Base-by-base conservation (phyloP, 2,329 filamentous ascomycete species). In the Cordyceps cateniannulata region DNA sequence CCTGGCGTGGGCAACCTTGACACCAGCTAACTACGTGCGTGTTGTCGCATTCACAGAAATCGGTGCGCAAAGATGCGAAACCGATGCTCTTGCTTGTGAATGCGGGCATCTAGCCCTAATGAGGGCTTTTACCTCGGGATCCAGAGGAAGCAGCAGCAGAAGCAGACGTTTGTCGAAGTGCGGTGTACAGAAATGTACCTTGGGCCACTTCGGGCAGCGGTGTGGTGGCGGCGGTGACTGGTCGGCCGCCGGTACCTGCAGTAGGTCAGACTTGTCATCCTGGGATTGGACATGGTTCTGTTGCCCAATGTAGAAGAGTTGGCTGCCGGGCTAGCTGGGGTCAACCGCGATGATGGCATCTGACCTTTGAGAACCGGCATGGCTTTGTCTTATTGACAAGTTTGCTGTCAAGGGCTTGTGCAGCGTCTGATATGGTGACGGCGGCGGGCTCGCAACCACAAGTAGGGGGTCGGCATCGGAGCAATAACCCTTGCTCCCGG, bases 181-280 rank as follows among this genome's bases (percentile, higher is more conserved):
- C 55, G 55, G 55, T 58, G 44, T 49, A 47, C 45, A 22, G 14
- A 14, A 2, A 58, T 57, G 55, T 58, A 50, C 55, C 18, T 58
- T 50, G 29, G 55, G 55, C 45, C 55, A 49, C 44, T 24, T 32
- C 35, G 27, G 45, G 55, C 55, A 47, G 56, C 56, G 35, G 56
- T 59, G 47, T 51, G 38, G 56, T 59, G 56, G 56, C 47, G n/a
- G 56, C 56, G 56, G 56, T 59, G 56, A 58, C 56, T 40, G 32
- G 47, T 25, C 38, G 51, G 22, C 18, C 32, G 29, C 29, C 20
- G 45, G 56, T 59, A 59, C 56, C 56, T 59, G 56, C 56, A 59
- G 56, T 51, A 51, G 56, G 45, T 12, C 25, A 47, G 44, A n/a
- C 44, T 57, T 38, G 44, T 38, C 44, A 8, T n/a, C 7, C 22